phyloP scores from a whole-genome alignment of 345 rosid genomes.

The Limnanthes douglasii region DNA sequence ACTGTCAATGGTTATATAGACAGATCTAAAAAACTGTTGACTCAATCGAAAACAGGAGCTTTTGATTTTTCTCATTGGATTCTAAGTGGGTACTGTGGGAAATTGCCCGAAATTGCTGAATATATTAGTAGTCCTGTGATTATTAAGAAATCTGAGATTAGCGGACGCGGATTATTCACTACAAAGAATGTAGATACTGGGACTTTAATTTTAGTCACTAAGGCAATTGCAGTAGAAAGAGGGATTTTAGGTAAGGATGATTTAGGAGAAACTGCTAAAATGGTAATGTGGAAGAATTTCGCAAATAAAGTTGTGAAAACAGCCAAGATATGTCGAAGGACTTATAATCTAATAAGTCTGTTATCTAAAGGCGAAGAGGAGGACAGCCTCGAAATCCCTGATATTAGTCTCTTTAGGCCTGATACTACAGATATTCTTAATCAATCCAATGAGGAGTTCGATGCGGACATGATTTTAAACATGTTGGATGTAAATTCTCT shows the following conservation, averaged over 20 bases:
- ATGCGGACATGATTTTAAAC: slow-evolving; percentile 33
- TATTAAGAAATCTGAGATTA: slow-evolving; percentile 43
- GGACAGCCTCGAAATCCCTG: slow-evolving; percentile 37
- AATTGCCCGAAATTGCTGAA: slow-evolving; percentile 60
- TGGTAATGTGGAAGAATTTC: slow-evolving; percentile 86
- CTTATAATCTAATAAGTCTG: slow-evolving; percentile 19
- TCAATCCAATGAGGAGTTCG: slow-evolving; percentile 14
- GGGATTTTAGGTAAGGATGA: slow-evolving; percentile 44
- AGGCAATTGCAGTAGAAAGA: slow-evolving; percentile 65
- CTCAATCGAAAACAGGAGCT: slow-evolving; percentile 58
- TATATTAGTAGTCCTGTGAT: slow-evolving; percentile 37
- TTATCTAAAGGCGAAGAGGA: slow-evolving; percentile 55
- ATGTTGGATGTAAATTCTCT: slow-evolving; percentile 78
- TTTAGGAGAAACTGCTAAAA: slow-evolving; percentile 34
- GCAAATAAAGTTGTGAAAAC: slow-evolving; percentile 32
- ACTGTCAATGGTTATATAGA: slow-evolving; percentile 38
- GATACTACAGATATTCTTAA: slow-evolving; percentile 16
- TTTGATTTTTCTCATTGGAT: slow-evolving; percentile 84
- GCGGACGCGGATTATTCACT: slow-evolving; percentile 79
- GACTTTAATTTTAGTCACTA: slow-evolving; percentile 43
- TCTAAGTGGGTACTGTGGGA: slow-evolving; percentile 40
- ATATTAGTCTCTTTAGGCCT: slow-evolving; percentile 35
- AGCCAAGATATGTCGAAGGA: slow-evolving; percentile 27
- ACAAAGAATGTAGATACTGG: slow-evolving; percentile 55
- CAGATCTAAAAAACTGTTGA: slow-evolving; percentile 62